Evolutionary conservation across 108 stramenopile genomes (phyloP).

Genomic region (Nitzschia palea): DNA sequence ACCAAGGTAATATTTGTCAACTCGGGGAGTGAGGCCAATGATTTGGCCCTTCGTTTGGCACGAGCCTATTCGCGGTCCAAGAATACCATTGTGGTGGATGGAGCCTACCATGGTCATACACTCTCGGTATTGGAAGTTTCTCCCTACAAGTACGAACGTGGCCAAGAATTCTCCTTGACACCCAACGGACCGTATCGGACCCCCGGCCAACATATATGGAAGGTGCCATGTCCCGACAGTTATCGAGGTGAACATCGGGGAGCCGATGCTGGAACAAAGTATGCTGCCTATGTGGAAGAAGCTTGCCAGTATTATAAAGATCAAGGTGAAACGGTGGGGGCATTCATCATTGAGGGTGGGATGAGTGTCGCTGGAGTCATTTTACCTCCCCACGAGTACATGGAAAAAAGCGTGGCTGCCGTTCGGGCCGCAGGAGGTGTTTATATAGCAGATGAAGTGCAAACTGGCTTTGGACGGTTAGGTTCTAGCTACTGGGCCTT

Average conservation of each 20-base stretch:
- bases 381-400: slow-evolving; percentile 80
- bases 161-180: slow-evolving; percentile 45
- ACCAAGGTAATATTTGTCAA: slow-evolving; percentile 91
- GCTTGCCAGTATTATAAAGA: slow-evolving; percentile 54
- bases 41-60: slow-evolving; percentile 93
- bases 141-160: slow-evolving; percentile 91
- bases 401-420: slow-evolving; percentile 57
- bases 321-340: slow-evolving; percentile 61
- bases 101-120: slow-evolving; percentile 95
- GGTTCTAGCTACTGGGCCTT: slow-evolving; percentile 92
- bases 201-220: slow-evolving; percentile 62
- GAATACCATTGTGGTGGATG: slow-evolving; percentile 77
- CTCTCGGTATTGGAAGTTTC: slow-evolving; percentile 74
- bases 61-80: slow-evolving; percentile 53
- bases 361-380: slow-evolving; percentile 92
- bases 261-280: slow-evolving; percentile 47
- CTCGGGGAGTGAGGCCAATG: slow-evolving; percentile 96
- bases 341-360: slow-evolving; percentile 89
- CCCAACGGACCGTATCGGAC: slow-evolving; percentile 34
- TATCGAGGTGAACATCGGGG: slow-evolving; percentile 76
- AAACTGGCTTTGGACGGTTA: slow-evolving; percentile 93
- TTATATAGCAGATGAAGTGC: slow-evolving; percentile 98
- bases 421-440: slow-evolving; percentile 89
- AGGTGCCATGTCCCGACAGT: slow-evolving; percentile 82
- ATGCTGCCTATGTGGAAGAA: slow-evolving; percentile 64